A percentile compares a stretch with the other conserved stretches of the same genome.
Evolutionary conservation across 2,329 filamentous ascomycete genomes (phyloP).

Genomic region (Ilyonectria mors-panacis): DNA sequence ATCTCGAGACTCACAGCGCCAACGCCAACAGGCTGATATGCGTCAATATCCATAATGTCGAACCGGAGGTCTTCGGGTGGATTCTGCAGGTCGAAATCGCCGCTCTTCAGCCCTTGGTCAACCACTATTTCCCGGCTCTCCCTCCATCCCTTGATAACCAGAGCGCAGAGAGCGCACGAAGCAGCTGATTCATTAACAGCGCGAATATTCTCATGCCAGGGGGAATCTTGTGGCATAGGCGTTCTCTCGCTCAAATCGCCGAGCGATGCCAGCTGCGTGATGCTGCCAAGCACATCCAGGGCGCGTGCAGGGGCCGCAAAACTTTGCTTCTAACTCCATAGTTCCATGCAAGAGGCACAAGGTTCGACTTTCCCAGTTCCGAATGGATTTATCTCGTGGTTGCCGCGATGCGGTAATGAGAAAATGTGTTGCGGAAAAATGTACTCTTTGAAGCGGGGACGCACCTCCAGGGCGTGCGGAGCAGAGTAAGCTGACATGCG

Average conservation of each 20-base stretch:
- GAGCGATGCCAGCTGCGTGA: background rate
- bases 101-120: background rate
- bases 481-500: too few relatives aligned
- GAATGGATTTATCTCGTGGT: background rate
- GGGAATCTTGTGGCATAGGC: too few relatives aligned
- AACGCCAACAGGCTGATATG: background rate
- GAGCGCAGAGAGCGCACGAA: background rate
- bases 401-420: background rate
- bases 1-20: background rate
- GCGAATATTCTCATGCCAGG: background rate
- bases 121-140: background rate
- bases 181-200: background rate
- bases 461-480: too few relatives aligned
- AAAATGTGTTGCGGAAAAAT: background rate
- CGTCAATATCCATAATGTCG: background rate
- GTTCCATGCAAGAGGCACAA: background rate
- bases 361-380: background rate
- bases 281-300: background rate
- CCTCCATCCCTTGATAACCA: background rate
- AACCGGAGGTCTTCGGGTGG: background rate
- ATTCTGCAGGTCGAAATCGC: background rate
- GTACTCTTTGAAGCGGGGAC: background rate
- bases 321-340: background rate
- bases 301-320: background rate
- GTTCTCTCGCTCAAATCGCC: background rate